phyloP scores from a whole-genome alignment of 495 filamentous ascomycete genomes.

The Aspergillus kassunensis region DNA sequence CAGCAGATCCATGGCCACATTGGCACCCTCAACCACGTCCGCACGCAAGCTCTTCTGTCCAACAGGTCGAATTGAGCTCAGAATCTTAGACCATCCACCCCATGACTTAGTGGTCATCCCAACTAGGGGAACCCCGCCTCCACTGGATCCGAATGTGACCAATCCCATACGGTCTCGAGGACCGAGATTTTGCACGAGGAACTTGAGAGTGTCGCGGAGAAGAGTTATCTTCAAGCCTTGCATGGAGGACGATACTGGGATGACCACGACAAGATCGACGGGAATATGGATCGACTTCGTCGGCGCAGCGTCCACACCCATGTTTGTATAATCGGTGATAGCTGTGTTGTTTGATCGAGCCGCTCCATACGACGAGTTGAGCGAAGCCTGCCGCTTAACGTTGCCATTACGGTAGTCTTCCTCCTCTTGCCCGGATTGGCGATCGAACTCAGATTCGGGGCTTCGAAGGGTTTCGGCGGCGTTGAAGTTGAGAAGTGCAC shows the following conservation, averaged over 20 bases:
- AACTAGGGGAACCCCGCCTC: slow-evolving; percentile 90
- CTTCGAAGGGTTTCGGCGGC: slow-evolving; percentile 56
- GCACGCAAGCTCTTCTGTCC: slow-evolving; percentile 95
- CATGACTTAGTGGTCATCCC: slow-evolving; percentile 95
- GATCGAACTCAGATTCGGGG: slow-evolving; percentile 73
- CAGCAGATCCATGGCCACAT: slow-evolving; percentile 96
- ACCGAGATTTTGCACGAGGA: slow-evolving; percentile 88
- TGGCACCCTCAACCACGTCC: slow-evolving; percentile 96
- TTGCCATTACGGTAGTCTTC: slow-evolving; percentile 76
- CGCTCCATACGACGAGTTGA: slow-evolving; percentile 77
- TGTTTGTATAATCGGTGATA: slow-evolving; percentile 61
- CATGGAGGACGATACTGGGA: slow-evolving; percentile 98
- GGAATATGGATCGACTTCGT: slow-evolving; percentile 77
- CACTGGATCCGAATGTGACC: slow-evolving; percentile 95
- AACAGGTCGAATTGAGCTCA: slow-evolving; percentile 85
- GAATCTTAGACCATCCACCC: slow-evolving; percentile 84
- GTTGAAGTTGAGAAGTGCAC: slow-evolving; percentile 81
- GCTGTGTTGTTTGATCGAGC: slow-evolving; percentile 45
- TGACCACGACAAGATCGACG: slow-evolving; percentile 92
- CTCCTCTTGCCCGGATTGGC: slow-evolving; percentile 74
- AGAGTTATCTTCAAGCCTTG: slow-evolving; percentile 97
- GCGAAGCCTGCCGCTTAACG: slow-evolving; percentile 78
- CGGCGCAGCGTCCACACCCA: slow-evolving; percentile 50
- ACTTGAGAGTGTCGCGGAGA: slow-evolving; percentile 88
- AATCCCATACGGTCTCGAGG: slow-evolving; percentile 94